These are phyloP conservation scores for Neonothopanus nambi DNA, from an alignment of 1,284 basidiomycete genomes.

Conservation along the genomic window DNA sequence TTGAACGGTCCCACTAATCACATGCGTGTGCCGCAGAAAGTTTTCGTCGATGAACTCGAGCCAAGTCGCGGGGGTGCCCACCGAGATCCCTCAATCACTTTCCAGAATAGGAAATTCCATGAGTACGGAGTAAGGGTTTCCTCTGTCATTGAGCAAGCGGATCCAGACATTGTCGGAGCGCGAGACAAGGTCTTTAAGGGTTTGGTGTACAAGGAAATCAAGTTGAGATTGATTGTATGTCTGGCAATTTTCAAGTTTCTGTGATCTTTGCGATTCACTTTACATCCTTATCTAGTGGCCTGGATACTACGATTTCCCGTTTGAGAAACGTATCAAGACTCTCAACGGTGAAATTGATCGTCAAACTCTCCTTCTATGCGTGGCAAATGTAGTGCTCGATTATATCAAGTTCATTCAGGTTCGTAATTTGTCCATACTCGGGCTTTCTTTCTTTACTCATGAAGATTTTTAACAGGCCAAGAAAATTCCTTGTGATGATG, in stretches of 20 bases:
- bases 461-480: background rate
- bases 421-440: conserved; percentile 30
- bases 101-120: conserved; percentile 11
- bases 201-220: conserved; percentile 17
- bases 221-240: conserved; percentile 15
- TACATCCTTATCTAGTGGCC: conserved; percentile 34
- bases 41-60: conserved; percentile 3
- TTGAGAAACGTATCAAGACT: conserved; percentile 31
- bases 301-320: conserved; percentile 28
- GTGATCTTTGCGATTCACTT: background rate
- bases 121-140: conserved; percentile 18
- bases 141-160: conserved; percentile 7
- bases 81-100: conserved; percentile 15
- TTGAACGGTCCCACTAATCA: conserved; percentile 7
- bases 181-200: conserved; percentile 17
- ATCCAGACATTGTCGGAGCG: conserved; percentile 15
- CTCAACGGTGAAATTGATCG: conserved; percentile 22
- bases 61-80: conserved; percentile 1
- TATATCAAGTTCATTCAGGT: conserved; percentile 27
- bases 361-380: conserved; percentile 25
- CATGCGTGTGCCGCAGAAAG: conserved; percentile 8
- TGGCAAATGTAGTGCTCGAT: conserved; percentile 28
- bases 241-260: background rate
- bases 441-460: background rate
- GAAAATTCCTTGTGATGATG: conserved; percentile 3